phyloP scores from a whole-genome alignment of 305 asterid genomes.

The Petunia hybrid region DNA sequence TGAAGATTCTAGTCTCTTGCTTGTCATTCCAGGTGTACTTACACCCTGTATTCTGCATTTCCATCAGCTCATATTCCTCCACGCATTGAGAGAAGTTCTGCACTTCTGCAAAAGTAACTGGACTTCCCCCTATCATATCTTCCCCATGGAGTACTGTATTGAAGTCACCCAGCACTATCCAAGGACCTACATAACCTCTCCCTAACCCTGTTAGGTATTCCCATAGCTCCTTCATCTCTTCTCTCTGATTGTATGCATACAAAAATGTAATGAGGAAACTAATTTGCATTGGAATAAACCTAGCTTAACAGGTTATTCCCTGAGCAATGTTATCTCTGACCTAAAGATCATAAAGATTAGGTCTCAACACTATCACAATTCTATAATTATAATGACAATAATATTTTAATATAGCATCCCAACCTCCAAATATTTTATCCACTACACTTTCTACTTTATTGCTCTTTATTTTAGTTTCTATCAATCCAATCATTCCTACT shows the following conservation, averaged over 20 bases:
- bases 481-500: too few species aligned
- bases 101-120: background rate
- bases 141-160: background rate
- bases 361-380: too few species aligned
- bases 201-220: too few species aligned
- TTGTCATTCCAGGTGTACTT: background rate
- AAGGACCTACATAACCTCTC: background rate
- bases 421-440: background rate
- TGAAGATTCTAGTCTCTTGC: background rate
- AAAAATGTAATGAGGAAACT: background rate
- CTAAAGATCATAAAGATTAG: too few species aligned
- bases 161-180: background rate
- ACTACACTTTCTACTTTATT: too few species aligned
- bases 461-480: too few species aligned
- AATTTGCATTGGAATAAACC: background rate
- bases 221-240: background rate
- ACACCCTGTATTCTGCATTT: background rate
- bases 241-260: background rate
- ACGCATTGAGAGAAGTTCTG: background rate
- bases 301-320: background rate
- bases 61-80: background rate
- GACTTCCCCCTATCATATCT: background rate
- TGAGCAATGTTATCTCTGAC: background rate
- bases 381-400: background rate
- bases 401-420: too few species aligned